Base-by-base conservation (phyloP, 805 yeast genomes). In the Metschnikowia borealis region DNA sequence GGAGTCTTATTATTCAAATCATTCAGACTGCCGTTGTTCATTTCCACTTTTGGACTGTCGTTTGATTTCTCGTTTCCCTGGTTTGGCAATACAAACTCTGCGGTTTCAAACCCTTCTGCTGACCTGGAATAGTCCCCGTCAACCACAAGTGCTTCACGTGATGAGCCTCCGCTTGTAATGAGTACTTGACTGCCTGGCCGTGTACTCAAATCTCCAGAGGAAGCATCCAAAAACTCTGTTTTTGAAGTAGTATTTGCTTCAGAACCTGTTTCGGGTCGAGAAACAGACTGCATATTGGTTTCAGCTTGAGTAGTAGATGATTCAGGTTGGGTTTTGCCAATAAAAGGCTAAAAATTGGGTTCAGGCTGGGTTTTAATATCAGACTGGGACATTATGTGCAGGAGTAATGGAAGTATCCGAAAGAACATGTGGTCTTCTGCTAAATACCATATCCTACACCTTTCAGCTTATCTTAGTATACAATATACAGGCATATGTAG, bases 111-210 rank as follows among this genome's bases (percentile, higher is more conserved):
- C 6, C 18, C 38, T 13, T 33, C 38, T 8, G 17, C 46, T 3
- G 33, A 35, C 5, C 39, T 15, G 8, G 33, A 35, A 3, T 6
- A 23, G 2, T 35, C 35, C 11, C 20, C 39, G 13, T 44, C 32
- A 15, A 44, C 26, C n/a, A 44, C 39, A 14, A 26, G 46, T 17
- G 46, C 34, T 35, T 35, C 39, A 13, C 39, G 39, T 7, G 46
- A 21, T 5, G 38, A 43, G 10, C 37, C 21, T n/a, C 38, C 38
- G n/a, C 34, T 34, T 4, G n/a, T 5, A 14, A 43, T 35, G 15
- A 23, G 26, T 21, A 26, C 21, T 23, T 44, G 34, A 13, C 14
- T 26, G 3, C 23, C 33, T 44, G 13, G 29, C 4, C 14, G 20
- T 14, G 35, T 8, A 17, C 23, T 17, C 5, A 13, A 8, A 11